phyloP scores from a whole-genome alignment of 768 basidiomycete genomes.

The Tylopilus sp. region DNA sequence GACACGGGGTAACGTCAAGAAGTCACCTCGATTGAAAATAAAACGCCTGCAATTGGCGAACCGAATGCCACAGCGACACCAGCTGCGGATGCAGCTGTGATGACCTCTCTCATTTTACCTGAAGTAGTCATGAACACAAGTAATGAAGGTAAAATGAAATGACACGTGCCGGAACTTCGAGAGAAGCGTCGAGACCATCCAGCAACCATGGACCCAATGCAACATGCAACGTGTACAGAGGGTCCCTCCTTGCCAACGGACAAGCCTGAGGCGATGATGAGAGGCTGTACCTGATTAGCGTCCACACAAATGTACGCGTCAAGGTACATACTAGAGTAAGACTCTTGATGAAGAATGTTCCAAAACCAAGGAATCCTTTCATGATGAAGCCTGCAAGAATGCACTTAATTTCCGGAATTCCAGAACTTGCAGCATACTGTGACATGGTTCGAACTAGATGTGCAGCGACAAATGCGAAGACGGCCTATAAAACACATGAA shows the following conservation, averaged over 20 bases:
- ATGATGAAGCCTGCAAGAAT: constrained; percentile 96
- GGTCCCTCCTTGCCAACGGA: constrained; percentile 99
- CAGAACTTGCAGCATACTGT: constrained; percentile 95
- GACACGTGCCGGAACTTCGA: constrained; percentile 75
- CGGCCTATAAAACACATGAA: constrained; percentile 43
- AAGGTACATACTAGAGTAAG: constrained; percentile 71
- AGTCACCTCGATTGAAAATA: constrained; percentile 92
- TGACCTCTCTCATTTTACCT: constrained; percentile 85
- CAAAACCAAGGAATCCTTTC: constrained; percentile 88
- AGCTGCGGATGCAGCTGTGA: constrained; percentile 94
- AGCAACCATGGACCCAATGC: constrained; percentile 88
- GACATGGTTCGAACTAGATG: constrained; percentile 87
- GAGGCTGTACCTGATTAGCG: constrained; percentile 55
- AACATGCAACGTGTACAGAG: constrained; percentile 95
- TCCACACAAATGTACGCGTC: not conserved
- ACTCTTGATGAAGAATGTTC: constrained; percentile 92
- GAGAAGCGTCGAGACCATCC: constrained; percentile 78
- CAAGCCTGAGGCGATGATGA: constrained; percentile 94
- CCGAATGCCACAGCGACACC: constrained; percentile 99
- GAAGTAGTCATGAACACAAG: constrained; percentile 14
- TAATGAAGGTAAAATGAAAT: not conserved
- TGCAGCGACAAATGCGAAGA: constrained; percentile 83
- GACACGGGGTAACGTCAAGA: not conserved
- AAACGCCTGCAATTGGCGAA: constrained; percentile 94
- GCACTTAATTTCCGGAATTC: constrained; percentile 98